Base-by-base conservation (phyloP, 495 filamentous ascomycete genomes). In the Penicillium mononematosum region DNA sequence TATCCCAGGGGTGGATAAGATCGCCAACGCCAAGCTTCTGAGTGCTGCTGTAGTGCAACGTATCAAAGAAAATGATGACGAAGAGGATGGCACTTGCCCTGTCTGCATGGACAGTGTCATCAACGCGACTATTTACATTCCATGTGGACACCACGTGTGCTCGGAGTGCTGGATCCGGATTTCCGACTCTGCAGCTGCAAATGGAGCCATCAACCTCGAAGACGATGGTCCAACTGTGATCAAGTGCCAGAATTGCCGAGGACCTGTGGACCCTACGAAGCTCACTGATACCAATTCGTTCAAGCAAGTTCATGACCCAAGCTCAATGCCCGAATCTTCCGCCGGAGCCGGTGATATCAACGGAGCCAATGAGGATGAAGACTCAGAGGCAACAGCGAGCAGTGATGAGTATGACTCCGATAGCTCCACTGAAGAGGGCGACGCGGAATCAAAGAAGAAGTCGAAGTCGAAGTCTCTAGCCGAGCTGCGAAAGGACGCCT, bases 81-180 rank as follows among this genome's bases (percentile, higher is more conserved):
- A 85, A 16, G 78, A 84, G 64, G 58, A 61, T 29, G 63, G 58
- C 7, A 60, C 59, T 5, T 96, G 92, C 63, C 88, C 88, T 3
- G 82, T 96, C 44, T 97, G 94, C 66, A 83, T 89, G 52, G 91
- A 95, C 65, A 85, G 76, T 1, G 83, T 86, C 1, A 74, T 81
- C 16, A 92, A 91, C 57, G 88, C 94, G 0, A 79, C 85, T 5
- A 88, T 97, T 58, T 85, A 93, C 67, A 79, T 88, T 58, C 91
- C 91, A 2, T 97, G 92, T 60, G 92, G 92, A 25, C 92, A 97
- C 70, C 81, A 84, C 54, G 86, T 85, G 22, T 97, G 92, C 68
- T 70, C 81, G 0, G 88, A 90, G 59, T 96, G 92, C 64, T 88
- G 96, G 66, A 78, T 85, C 0, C 85, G 82, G 50, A 81, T 96